phyloP scores from a whole-genome alignment of 2,329 filamentous ascomycete species.

The Tolypocladium pustulatum region DNA sequence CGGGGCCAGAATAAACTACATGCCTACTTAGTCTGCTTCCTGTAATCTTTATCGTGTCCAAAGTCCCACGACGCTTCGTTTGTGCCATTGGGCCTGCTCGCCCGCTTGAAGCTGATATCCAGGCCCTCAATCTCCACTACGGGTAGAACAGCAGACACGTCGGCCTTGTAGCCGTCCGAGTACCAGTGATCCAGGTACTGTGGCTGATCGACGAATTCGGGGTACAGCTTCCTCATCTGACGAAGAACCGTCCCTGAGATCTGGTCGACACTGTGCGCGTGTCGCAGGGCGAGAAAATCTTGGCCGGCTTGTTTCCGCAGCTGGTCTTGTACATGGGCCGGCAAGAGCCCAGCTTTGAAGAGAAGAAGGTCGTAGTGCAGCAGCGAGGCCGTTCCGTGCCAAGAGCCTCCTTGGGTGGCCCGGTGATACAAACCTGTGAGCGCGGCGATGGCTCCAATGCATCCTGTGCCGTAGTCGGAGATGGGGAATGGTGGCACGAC shows the following conservation, averaged over 20 bases:
- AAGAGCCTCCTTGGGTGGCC: conserved; percentile 53
- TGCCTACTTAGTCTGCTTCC: neutral
- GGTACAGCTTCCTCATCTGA: conserved; percentile 40
- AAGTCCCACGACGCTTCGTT: conserved; percentile 48
- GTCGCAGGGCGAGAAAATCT: conserved; percentile 45
- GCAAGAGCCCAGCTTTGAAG: conserved; percentile 48
- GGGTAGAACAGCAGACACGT: conserved; percentile 31
- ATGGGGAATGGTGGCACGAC: conserved; percentile 56
- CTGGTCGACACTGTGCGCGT: conserved; percentile 54
- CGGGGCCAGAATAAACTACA: neutral
- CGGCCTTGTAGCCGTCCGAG: conserved; percentile 27
- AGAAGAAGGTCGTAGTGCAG: conserved; percentile 60
- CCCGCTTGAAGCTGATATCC: conserved; percentile 30
- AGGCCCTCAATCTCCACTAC: conserved; percentile 33
- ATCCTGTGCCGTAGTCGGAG: conserved; percentile 60
- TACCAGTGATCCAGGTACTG: conserved; percentile 40
- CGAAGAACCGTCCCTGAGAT: conserved; percentile 49
- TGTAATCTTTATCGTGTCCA: conserved; percentile 29
- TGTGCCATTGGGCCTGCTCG: conserved; percentile 39
- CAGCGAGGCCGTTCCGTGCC: conserved; percentile 52
- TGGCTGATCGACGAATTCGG: conserved; percentile 39
- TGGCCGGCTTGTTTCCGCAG: conserved; percentile 37
- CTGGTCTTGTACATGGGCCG: conserved; percentile 37
- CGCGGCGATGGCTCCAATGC: conserved; percentile 59
- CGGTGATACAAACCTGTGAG: conserved; percentile 53